These are phyloP conservation scores for Blastocladiella emersonii DNA, from an alignment of 371 early-diverging fungal genomes.

Conservation along the genomic window DNA sequence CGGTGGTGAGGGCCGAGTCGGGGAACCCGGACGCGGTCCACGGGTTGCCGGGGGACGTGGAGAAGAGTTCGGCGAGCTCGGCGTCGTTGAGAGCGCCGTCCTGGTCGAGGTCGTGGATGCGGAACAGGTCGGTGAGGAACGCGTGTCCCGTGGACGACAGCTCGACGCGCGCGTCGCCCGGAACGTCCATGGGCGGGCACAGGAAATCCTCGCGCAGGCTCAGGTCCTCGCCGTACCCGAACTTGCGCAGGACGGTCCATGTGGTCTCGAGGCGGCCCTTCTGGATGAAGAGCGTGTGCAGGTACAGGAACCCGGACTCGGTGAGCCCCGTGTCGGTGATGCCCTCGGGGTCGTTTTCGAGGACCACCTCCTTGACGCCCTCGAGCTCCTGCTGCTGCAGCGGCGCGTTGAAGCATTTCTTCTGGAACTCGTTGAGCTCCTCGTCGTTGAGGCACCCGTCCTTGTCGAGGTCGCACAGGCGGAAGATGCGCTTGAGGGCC, in stretches of 20 bases:
- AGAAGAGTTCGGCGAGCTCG: conserved; percentile 76
- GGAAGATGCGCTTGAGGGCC: conserved; percentile 82
- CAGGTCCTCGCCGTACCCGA: conserved; percentile 90
- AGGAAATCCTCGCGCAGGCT: conserved; percentile 77
- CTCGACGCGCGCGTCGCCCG: conserved; percentile 77
- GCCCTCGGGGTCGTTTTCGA: conserved; percentile 72
- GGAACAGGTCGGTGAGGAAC: conserved; percentile 87
- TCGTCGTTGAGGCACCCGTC: conserved; percentile 78
- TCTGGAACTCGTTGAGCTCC: conserved; percentile 88
- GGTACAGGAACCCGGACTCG: conserved; percentile 71
- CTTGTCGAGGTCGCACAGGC: conserved; percentile 83
- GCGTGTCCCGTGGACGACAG: conserved; percentile 84
- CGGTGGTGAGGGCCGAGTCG: conserved; percentile 79
- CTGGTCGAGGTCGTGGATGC: conserved; percentile 85
- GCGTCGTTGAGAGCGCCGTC: conserved; percentile 77
- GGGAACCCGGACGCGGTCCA: conserved; percentile 54
- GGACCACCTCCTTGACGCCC: conserved; percentile 84
- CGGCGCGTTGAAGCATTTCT: conserved; percentile 87
- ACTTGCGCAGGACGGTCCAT: conserved; percentile 88
- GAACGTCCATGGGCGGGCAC: conserved; percentile 72
- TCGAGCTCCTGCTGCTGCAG: conserved; percentile 85
- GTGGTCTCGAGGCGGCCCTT: conserved; percentile 91
- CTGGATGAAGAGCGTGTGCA: conserved; percentile 90
- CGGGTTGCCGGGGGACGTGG: conserved; percentile 75
- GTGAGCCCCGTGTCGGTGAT: conserved; percentile 73